Conservation (phyloP, 345 rosid genomes). For the Salix koriyanagi region DNA sequence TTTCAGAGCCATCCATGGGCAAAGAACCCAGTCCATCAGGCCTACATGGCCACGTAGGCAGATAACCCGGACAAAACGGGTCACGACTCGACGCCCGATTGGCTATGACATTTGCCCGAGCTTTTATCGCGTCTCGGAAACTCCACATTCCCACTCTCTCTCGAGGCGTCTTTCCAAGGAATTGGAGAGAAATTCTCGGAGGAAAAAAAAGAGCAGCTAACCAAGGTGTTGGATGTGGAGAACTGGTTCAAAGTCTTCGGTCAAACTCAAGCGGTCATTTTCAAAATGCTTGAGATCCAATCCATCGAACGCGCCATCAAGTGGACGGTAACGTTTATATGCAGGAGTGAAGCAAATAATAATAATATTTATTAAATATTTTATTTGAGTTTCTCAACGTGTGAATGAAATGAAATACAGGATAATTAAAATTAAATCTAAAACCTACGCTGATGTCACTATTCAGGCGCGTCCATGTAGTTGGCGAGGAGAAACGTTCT, state of each 20-base stretch:
- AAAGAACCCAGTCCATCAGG: conserved; percentile 25
- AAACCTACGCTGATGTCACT: no score
- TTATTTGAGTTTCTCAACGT: not conserved
- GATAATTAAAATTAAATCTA: not conserved
- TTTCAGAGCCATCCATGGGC: conserved; percentile 42
- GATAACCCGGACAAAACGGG: conserved; percentile 60
- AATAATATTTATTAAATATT: no score
- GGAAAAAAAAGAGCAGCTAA: not conserved
- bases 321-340: not conserved
- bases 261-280: not conserved
- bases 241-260: not conserved
- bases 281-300: not conserved
- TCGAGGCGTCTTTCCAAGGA: not conserved
- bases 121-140: conserved; percentile 21
- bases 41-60: conserved; percentile 1
- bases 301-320: not conserved
- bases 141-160: not conserved
- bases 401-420: not conserved
- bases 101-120: not conserved
- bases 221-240: not conserved
- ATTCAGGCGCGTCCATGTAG: no score
- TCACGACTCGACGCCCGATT: conserved; percentile 33
- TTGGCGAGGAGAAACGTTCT: no score
- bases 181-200: not conserved
- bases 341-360: not conserved